Evolutionary conservation across 495 filamentous ascomycete species (phyloP).

Genomic region (Trichoderma parareesei): DNA sequence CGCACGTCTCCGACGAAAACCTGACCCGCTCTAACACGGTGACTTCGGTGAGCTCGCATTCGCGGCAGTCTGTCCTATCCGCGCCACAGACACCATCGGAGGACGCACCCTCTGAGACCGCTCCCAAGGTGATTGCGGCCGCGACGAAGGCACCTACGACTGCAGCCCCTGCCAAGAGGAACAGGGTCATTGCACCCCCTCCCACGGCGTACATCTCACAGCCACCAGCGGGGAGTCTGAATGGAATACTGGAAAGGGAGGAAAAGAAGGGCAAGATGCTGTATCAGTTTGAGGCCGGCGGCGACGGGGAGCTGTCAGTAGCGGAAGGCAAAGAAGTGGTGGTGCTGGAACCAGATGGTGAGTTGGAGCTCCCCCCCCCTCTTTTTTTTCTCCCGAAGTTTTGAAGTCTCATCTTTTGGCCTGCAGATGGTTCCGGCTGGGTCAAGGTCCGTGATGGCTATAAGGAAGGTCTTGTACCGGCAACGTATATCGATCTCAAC

Average conservation of each 20-base stretch:
- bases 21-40: constrained; percentile 82
- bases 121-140: constrained; percentile 21
- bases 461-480: constrained; percentile 77
- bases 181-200: constrained; percentile 77
- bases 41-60: constrained; percentile 86
- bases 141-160: constrained; percentile 21
- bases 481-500: constrained; percentile 54
- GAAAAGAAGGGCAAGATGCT: constrained; percentile 80
- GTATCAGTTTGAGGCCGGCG: constrained; percentile 72
- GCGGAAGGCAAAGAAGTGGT: constrained; percentile 66
- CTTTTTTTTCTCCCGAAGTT: neutral
- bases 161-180: constrained; percentile 40
- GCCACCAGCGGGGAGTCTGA: constrained; percentile 40
- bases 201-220: constrained; percentile 69
- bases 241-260: constrained; percentile 19
- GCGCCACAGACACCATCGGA: constrained; percentile 43
- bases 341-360: constrained; percentile 85
- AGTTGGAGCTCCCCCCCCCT: constrained; percentile 21
- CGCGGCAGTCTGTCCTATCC: constrained; percentile 72
- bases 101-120: constrained; percentile 33
- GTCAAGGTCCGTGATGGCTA: constrained; percentile 62
- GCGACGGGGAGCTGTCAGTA: constrained; percentile 72
- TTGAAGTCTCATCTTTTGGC: constrained; percentile 2
- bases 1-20: constrained; percentile 40
- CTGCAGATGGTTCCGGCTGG: constrained; percentile 83